A percentile compares a stretch with the other conserved stretches of the same genome.
Evolutionary conservation across 352 stramenopile genomes (phyloP).

Genomic region (Bremia lactucae): DNA sequence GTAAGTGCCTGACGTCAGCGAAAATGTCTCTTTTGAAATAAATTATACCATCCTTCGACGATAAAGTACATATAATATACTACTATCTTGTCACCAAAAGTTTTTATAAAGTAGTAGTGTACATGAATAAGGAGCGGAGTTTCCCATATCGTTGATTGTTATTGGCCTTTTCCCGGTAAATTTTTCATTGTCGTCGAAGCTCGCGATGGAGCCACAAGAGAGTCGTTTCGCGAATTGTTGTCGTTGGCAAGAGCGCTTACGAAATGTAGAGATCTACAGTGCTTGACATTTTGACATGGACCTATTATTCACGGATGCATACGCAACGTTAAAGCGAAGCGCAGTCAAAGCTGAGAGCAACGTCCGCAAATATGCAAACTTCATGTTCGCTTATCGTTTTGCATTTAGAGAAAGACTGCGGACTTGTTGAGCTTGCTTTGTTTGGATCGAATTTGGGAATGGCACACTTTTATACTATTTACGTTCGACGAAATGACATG

Average conservation of each 20-base stretch:
- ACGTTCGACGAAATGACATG: constrained; percentile 5
- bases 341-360: constrained; percentile 7
- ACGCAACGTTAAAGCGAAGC: background rate
- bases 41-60: too few species aligned
- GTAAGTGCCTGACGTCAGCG: too few species aligned
- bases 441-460: constrained; percentile 12
- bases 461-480: background rate
- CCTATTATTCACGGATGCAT: constrained; percentile 13
- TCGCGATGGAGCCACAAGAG: constrained; percentile 34
- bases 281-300: background rate
- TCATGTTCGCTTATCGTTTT: constrained; percentile 6
- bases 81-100: too few species aligned
- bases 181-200: constrained; percentile 28
- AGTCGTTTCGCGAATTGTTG: constrained; percentile 25
- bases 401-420: background rate
- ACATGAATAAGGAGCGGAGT: too few species aligned
- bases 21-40: too few species aligned
- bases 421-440: background rate
- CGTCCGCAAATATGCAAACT: background rate
- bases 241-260: constrained; percentile 29
- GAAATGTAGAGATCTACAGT: constrained; percentile 22
- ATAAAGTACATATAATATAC: too few species aligned
- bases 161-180: constrained; percentile 8
- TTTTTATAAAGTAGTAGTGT: too few species aligned
- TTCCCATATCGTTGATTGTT: constrained; percentile 1